Percentiles rank a stretch among this genome's conserved stretches.
These are phyloP conservation scores for Trichomonascaceae sp. DNA, from an alignment of 1,139 yeast genomes.

Conservation along the genomic window DNA sequence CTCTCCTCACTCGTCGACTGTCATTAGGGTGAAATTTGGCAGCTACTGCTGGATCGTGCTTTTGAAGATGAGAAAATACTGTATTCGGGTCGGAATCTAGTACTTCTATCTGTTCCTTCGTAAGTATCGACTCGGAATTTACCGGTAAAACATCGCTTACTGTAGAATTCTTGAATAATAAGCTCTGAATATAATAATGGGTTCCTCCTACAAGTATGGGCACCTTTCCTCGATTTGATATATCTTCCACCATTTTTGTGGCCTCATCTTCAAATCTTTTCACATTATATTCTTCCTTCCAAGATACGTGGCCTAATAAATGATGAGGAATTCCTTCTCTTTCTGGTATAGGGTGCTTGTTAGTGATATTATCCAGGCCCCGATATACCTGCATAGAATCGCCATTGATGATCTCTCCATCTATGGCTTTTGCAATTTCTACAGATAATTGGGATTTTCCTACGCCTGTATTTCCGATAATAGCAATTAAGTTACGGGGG, in stretches of 20 bases:
- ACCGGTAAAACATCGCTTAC: conserved; percentile 18
- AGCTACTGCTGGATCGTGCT: conserved; percentile 66
- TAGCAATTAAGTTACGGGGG: conserved; percentile 42
- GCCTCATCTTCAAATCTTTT: conserved; percentile 79
- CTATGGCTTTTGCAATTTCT: conserved; percentile 66
- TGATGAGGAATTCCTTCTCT: conserved; percentile 74
- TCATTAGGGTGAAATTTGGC: conserved; percentile 91
- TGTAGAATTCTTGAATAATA: conserved; percentile 66
- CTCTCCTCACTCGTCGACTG: conserved; percentile 66
- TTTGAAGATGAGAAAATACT: conserved; percentile 44
- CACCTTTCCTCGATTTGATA: conserved; percentile 61
- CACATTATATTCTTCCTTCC: conserved; percentile 81
- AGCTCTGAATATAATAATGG: conserved; percentile 79
- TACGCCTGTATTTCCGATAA: conserved; percentile 98
- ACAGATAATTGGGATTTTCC: conserved; percentile 88
- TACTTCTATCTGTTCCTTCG: conserved; percentile 38
- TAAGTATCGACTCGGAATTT: conserved; percentile 15
- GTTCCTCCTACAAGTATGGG: conserved; percentile 97
- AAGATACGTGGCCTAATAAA: conserved; percentile 73
- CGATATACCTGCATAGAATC: conserved; percentile 95
- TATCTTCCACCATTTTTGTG: conserved; percentile 44
- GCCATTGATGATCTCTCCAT: conserved; percentile 91
- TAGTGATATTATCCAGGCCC: conserved; percentile 70
- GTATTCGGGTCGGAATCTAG: conserved; percentile 45
- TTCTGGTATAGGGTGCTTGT: conserved; percentile 81